These are phyloP conservation scores for Helianthus tuberosus DNA, from an alignment of 129 eudicot species.

Conservation along the genomic window DNA sequence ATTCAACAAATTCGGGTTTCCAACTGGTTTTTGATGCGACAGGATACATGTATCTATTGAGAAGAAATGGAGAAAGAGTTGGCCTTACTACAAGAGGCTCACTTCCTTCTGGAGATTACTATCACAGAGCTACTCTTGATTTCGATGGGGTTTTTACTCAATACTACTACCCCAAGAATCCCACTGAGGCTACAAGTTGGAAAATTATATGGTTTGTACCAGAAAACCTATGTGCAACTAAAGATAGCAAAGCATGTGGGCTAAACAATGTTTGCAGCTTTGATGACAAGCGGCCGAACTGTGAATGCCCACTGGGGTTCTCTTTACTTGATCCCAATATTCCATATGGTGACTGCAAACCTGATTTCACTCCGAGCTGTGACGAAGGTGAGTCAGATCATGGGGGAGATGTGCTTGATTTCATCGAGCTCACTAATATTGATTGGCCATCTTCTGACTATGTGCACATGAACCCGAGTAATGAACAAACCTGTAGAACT, in stretches of 20 bases:
- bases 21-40: conserved; percentile 32
- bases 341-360: conserved; percentile 44
- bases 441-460: conserved; percentile 42
- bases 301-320: conserved; percentile 45
- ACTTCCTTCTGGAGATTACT: conserved; percentile 29
- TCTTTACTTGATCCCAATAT: conserved; percentile 38
- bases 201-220: conserved; percentile 25
- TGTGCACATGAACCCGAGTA: background rate
- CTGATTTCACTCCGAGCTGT: conserved; percentile 31
- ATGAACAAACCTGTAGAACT: conserved; percentile 36
- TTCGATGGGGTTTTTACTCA: conserved; percentile 53
- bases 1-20: conserved; percentile 25
- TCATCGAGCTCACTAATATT: conserved; percentile 20
- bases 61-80: conserved; percentile 21
- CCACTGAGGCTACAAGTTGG: conserved; percentile 30
- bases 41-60: conserved; percentile 36
- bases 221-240: conserved; percentile 30
- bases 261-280: conserved; percentile 47
- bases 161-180: conserved; percentile 39
- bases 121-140: conserved; percentile 47
- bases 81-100: conserved; percentile 7
- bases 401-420: conserved; percentile 2
- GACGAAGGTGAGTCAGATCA: background rate
- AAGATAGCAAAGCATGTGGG: conserved; percentile 54
- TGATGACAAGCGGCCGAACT: conserved; percentile 25